phyloP scores from a whole-genome alignment of 2,329 filamentous ascomycete species.

The Mycocentrospora acerina region DNA sequence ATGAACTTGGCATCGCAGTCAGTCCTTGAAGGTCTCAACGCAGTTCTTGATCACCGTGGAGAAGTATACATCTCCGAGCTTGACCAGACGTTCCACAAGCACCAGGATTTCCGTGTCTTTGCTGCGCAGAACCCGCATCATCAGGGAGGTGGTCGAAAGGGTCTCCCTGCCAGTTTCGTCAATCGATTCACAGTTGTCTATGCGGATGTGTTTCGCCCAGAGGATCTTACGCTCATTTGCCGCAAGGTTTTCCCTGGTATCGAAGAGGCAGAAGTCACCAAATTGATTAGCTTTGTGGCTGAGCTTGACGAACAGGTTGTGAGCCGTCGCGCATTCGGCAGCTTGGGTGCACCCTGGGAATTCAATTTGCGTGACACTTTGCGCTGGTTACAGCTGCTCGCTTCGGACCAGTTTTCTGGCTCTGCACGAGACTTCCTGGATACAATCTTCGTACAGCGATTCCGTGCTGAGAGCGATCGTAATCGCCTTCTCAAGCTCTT shows the following conservation, averaged over 20 bases:
- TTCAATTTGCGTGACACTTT: constrained; percentile 91
- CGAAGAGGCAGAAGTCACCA: constrained; percentile 59
- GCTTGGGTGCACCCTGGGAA: constrained; percentile 80
- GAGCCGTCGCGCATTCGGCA: constrained; percentile 55
- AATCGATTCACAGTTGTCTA: constrained; percentile 98
- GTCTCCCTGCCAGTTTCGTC: constrained; percentile 91
- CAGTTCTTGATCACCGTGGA: constrained; percentile 92
- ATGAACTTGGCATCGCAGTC: constrained; percentile 99
- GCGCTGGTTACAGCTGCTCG: constrained; percentile 78
- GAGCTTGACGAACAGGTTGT: constrained; percentile 73
- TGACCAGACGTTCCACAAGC: constrained; percentile 88
- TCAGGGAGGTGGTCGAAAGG: constrained; percentile 93
- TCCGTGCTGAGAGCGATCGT: constrained; percentile 72
- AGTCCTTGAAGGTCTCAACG: constrained; percentile 92
- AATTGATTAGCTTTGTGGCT: constrained; percentile 78
- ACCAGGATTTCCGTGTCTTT: constrained; percentile 89
- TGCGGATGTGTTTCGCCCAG: constrained; percentile 80
- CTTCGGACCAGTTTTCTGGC: constrained; percentile 59
- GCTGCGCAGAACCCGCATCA: constrained; percentile 97
- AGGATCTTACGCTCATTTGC: constrained; percentile 83
- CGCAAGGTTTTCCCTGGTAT: constrained; percentile 71
- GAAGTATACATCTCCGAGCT: constrained; percentile 95
- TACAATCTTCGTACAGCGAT: constrained; percentile 82
- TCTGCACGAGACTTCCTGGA: constrained; percentile 73
- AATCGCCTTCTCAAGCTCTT: constrained; percentile 67